phyloP scores from a whole-genome alignment of 176 grass and related monocot genomes.

The Cenchrus americanus region DNA sequence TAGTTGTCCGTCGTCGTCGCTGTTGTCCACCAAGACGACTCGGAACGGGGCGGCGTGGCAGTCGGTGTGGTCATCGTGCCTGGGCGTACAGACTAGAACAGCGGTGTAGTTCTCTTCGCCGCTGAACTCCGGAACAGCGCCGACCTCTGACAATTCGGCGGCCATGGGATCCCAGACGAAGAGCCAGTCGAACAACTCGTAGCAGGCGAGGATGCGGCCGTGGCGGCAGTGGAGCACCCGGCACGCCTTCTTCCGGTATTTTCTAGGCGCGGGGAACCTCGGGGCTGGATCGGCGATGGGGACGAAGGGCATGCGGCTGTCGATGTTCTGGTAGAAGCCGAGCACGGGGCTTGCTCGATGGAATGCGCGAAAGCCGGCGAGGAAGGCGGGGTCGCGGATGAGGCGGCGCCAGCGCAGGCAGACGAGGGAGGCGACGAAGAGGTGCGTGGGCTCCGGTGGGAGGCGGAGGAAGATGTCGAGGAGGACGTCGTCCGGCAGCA shows the following conservation, averaged over 20 bases:
- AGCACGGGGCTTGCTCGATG: conserved; percentile 10
- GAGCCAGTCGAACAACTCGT: background rate
- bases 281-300: background rate
- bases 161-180: conserved; percentile 7
- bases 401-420: conserved; percentile 1
- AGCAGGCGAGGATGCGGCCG: background rate
- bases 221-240: conserved; percentile 7
- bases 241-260: background rate
- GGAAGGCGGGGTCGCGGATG: background rate
- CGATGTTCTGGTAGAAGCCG: background rate
- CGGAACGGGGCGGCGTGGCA: background rate
- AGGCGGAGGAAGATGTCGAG: background rate
- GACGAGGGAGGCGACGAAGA: background rate
- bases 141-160: background rate
- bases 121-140: no score
- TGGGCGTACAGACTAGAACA: background rate
- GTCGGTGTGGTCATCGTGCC: background rate
- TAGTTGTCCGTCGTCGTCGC: background rate
- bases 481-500: background rate
- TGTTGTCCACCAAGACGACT: background rate
- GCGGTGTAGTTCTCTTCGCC: background rate
- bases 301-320: background rate
- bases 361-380: background rate
- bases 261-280: background rate
- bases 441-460: background rate